These are phyloP conservation scores for Colletotrichum sp. DNA, from an alignment of 2,329 filamentous ascomycete species.

Conservation along the genomic window DNA sequence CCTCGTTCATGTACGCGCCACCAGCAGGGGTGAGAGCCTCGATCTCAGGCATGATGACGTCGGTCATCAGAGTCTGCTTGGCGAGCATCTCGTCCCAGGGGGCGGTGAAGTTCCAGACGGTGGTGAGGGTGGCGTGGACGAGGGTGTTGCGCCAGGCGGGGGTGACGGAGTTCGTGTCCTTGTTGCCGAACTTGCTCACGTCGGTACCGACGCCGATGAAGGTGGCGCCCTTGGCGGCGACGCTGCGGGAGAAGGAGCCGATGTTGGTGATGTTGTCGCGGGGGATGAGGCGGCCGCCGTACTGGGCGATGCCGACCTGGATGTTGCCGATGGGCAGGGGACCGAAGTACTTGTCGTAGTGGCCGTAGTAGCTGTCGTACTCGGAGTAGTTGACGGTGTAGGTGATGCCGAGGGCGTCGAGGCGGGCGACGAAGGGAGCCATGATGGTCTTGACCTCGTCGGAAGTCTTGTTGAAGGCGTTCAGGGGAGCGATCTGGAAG, in stretches of 20 bases:
- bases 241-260: slow-evolving; percentile 18
- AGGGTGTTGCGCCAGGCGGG: slow-evolving; percentile 47
- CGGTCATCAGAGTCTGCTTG: slow-evolving; percentile 29
- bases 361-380: slow-evolving; percentile 39
- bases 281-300: slow-evolving; percentile 27
- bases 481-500: slow-evolving; percentile 53
- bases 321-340: slow-evolving; percentile 44
- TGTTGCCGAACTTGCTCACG: slow-evolving; percentile 29
- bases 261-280: slow-evolving; percentile 23
- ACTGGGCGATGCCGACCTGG: slow-evolving; percentile 50
- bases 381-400: slow-evolving; percentile 27
- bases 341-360: slow-evolving; percentile 43
- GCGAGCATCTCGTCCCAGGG: slow-evolving; percentile 33
- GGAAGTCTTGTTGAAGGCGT: slow-evolving; percentile 49
- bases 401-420: slow-evolving; percentile 39
- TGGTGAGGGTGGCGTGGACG: slow-evolving; percentile 31
- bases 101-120: slow-evolving; percentile 30
- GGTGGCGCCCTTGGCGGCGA: slow-evolving; percentile 24
- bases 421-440: slow-evolving; percentile 43
- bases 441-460: slow-evolving; percentile 47
- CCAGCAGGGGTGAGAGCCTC: slow-evolving; percentile 37
- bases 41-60: slow-evolving; percentile 19
- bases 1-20: slow-evolving; percentile 58
- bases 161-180: slow-evolving; percentile 38
- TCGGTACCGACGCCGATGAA: slow-evolving; percentile 33